Evolutionary conservation across 129 eudicot species (phyloP).

Genomic region (carrot (Daucus carota)): DNA sequence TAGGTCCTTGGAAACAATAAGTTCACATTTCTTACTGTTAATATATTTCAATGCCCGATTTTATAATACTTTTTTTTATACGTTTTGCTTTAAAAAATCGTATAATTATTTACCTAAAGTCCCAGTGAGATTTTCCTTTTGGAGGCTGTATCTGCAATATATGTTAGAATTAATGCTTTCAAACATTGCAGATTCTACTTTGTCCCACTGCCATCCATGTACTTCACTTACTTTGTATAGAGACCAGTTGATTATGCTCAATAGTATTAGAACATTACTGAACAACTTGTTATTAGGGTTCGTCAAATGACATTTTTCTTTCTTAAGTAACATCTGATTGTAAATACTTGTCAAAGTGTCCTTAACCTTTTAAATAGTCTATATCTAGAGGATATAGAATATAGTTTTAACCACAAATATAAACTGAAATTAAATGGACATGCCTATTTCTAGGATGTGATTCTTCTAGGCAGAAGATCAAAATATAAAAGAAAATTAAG

Average conservation of each 20-base stretch:
- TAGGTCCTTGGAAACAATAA: constrained; percentile 25
- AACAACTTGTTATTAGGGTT: not conserved
- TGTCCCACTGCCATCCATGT: not conserved
- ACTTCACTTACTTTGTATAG: not conserved
- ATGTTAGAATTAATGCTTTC: not conserved
- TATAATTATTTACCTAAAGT: not conserved
- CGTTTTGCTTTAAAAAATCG: not conserved
- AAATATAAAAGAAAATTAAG: not conserved
- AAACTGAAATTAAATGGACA: not conserved
- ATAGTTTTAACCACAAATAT: not conserved
- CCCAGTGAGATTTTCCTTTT: not conserved
- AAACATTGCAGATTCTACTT: not conserved
- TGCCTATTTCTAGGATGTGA: not conserved
- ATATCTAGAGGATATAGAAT: not conserved
- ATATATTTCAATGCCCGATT: not conserved
- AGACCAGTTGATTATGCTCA: not conserved
- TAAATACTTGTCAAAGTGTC: not conserved
- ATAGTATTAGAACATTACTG: not conserved
- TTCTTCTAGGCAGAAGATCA: not conserved
- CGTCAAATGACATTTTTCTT: not conserved
- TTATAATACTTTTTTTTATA: not conserved
- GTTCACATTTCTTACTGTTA: not conserved
- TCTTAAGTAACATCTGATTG: not conserved
- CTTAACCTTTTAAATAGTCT: not conserved
- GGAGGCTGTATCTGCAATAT: not conserved